Conservation (phyloP, 2,329 filamentous ascomycete genomes). For the Penicillium frequentans region DNA sequence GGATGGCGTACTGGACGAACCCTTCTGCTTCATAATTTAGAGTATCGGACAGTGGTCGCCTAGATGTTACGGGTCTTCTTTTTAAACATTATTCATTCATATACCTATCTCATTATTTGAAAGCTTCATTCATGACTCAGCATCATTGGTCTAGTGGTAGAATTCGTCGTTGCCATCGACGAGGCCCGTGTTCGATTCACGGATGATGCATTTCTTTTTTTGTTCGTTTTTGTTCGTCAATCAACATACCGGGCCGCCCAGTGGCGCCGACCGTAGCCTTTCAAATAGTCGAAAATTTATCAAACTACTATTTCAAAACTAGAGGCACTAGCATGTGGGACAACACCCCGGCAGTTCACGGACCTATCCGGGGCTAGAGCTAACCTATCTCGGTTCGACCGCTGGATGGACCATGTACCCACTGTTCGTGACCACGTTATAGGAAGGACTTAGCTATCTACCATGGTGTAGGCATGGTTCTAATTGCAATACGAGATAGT, state of each 20-base stretch:
- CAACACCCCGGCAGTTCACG: background rate
- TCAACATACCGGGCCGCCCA: too few relatives aligned
- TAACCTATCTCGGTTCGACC: background rate
- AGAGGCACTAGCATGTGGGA: background rate
- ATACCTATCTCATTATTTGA: too few relatives aligned
- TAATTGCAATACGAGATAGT: background rate
- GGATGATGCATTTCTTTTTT: slow-evolving; percentile 29
- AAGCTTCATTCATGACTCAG: slow-evolving; percentile 9
- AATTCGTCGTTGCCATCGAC: slow-evolving; percentile 49
- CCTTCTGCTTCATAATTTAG: too few relatives aligned
- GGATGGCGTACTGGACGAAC: too few relatives aligned
- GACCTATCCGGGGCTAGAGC: background rate
- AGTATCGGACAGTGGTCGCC: too few relatives aligned
- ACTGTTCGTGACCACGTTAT: background rate
- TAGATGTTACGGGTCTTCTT: too few relatives aligned
- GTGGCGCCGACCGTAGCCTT: background rate
- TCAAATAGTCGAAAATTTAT: background rate
- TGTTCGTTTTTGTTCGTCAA: background rate
- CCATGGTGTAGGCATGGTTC: background rate
- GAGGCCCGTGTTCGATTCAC: slow-evolving; percentile 50
- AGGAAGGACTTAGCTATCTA: background rate
- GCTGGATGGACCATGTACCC: background rate
- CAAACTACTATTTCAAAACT: too few relatives aligned
- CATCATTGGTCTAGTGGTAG: slow-evolving; percentile 49
- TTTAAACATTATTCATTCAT: too few relatives aligned